These are phyloP conservation scores for Epichloe gansuensis DNA, from an alignment of 2,329 filamentous ascomycete species.

Conservation along the genomic window DNA sequence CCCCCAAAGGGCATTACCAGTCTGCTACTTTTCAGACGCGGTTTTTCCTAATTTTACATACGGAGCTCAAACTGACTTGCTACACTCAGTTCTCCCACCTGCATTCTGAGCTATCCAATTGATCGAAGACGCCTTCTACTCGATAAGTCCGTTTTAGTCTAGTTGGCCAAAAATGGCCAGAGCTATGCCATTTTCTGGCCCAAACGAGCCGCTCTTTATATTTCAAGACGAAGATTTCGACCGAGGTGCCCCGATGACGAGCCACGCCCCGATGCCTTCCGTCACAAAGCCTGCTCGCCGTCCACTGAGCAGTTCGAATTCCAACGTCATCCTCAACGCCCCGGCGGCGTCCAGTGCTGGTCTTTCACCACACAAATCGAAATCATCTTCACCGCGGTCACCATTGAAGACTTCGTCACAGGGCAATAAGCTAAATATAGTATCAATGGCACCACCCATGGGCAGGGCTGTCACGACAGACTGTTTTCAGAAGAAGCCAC, in stretches of 20 bases:
- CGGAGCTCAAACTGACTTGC: not conserved
- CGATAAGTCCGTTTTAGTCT: conserved; percentile 2
- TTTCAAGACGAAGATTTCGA: conserved; percentile 39
- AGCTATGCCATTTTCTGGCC: conserved; percentile 32
- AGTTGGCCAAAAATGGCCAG: conserved; percentile 39
- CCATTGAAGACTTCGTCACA: conserved; percentile 38
- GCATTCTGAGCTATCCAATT: not conserved
- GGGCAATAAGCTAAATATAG: conserved; percentile 51
- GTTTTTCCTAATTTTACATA: not conserved
- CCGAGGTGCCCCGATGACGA: conserved; percentile 35
- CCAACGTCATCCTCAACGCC: conserved; percentile 56
- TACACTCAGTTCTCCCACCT: no score
- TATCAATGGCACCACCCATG: conserved; percentile 53
- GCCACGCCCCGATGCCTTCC: conserved; percentile 43
- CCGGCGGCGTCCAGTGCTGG: conserved; percentile 37
- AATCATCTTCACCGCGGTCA: conserved; percentile 46
- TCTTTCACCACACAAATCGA: conserved; percentile 58
- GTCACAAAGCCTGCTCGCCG: conserved; percentile 34
- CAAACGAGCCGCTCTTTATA: conserved; percentile 36
- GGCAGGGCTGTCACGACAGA: conserved; percentile 45
- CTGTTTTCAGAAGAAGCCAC: conserved; percentile 54
- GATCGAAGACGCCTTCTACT: conserved; percentile 1
- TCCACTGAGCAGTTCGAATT: conserved; percentile 36
- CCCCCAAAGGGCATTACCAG: not conserved
- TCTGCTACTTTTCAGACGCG: not conserved